phyloP scores from a whole-genome alignment of 1,284 basidiomycete species.

The Chondrostereum purpureum region DNA sequence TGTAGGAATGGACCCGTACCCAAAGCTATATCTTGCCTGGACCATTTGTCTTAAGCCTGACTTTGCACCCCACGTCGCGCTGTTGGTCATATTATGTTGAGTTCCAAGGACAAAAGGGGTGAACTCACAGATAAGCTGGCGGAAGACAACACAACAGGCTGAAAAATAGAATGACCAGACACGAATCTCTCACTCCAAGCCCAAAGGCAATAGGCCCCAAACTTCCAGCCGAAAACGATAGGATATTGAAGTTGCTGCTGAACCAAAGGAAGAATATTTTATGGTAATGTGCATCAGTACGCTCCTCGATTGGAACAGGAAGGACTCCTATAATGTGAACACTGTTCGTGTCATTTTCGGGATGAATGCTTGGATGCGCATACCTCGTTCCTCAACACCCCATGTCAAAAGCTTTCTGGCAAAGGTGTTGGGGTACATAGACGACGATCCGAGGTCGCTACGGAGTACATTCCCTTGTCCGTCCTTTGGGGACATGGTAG shows the following conservation, averaged over 20 bases:
- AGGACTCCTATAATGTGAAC: slow-evolving; percentile 34
- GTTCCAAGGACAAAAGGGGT: slow-evolving; percentile 5
- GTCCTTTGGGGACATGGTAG: too few relatives aligned
- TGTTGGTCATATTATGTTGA: too few relatives aligned
- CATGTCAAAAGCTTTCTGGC: slow-evolving; percentile 11
- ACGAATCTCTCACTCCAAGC: slow-evolving; percentile 66
- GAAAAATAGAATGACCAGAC: slow-evolving; percentile 72
- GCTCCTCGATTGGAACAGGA: slow-evolving; percentile 42
- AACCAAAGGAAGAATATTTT: slow-evolving; percentile 77
- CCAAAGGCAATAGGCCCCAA: slow-evolving; percentile 64
- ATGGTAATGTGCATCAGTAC: slow-evolving; percentile 57
- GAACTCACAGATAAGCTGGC: slow-evolving; percentile 55
- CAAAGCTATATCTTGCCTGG: slow-evolving; percentile 73
- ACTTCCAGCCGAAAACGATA: slow-evolving; percentile 75
- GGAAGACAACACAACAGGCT: slow-evolving; percentile 50
- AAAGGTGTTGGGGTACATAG: background rate
- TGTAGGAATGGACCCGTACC: slow-evolving; percentile 34
- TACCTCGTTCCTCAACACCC: slow-evolving; percentile 20
- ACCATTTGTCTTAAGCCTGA: slow-evolving; percentile 85
- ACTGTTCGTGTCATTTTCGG: background rate
- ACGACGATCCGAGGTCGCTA: too few relatives aligned
- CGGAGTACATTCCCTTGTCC: too few relatives aligned
- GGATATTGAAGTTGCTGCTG: slow-evolving; percentile 66
- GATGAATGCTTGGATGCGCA: background rate
- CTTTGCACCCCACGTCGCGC: slow-evolving; percentile 78